phyloP scores from a whole-genome alignment of 345 rosid genomes.

The Linum trigynum region DNA sequence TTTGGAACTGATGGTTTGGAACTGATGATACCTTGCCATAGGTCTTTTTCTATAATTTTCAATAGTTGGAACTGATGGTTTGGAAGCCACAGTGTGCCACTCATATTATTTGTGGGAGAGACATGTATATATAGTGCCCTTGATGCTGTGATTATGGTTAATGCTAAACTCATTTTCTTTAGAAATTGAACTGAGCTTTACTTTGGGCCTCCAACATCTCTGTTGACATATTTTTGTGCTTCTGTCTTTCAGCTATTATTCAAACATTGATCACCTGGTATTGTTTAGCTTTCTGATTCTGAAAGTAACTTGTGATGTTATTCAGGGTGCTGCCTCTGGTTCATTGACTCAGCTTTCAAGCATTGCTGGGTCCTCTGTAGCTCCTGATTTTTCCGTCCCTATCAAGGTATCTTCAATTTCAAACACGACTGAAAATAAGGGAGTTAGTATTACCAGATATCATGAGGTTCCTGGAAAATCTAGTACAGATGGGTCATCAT shows the following conservation, averaged over 20 bases:
- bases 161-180: too few species aligned
- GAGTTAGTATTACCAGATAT: conserved; percentile 92
- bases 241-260: conserved; percentile 50
- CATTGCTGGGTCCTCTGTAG: conserved; percentile 26
- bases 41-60: too few species aligned
- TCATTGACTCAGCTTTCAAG: conserved; percentile 27
- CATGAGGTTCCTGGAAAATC: conserved; percentile 99
- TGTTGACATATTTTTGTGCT: conserved; percentile 12
- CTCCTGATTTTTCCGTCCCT: conserved; percentile 39
- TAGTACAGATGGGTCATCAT: conserved; percentile 94
- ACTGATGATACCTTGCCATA: too few species aligned
- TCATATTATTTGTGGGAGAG: too few species aligned
- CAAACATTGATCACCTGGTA: too few species aligned
- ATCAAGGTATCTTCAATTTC: conserved; percentile 94
- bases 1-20: too few species aligned
- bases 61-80: neutral
- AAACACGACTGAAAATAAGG: conserved; percentile 97
- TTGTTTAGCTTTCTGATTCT: too few species aligned
- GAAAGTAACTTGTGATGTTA: too few species aligned
- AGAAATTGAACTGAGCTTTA: neutral
- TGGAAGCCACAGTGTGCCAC: neutral
- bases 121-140: too few species aligned
- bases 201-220: neutral
- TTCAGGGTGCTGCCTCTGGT: conserved; percentile 49
- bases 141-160: neutral